phyloP scores from a whole-genome alignment of 2,329 filamentous ascomycete species.

The Botrytis fabae region DNA sequence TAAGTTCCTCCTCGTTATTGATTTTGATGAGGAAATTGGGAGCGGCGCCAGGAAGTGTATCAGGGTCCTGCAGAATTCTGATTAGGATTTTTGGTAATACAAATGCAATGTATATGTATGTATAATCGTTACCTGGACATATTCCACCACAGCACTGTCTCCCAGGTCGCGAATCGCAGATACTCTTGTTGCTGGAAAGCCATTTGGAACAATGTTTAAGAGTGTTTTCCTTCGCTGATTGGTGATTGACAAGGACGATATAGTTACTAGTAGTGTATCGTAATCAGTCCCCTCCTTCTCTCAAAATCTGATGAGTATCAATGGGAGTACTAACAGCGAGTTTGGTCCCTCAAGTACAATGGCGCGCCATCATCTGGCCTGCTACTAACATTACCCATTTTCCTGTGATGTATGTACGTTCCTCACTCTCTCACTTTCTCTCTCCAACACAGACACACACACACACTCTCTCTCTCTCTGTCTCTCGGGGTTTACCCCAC shows the following conservation, averaged over 20 bases:
- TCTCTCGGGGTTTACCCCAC: slow-evolving; percentile 36
- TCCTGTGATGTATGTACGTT: slow-evolving; percentile 38
- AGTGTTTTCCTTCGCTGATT: slow-evolving; percentile 77
- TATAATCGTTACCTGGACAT: slow-evolving; percentile 70
- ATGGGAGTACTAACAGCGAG: slow-evolving; percentile 66
- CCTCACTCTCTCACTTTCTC: background rate
- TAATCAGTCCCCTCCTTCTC: slow-evolving; percentile 23
- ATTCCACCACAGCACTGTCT: slow-evolving; percentile 80
- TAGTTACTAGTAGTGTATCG: slow-evolving; percentile 63
- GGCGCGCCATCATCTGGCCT: slow-evolving; percentile 78
- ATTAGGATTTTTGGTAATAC: slow-evolving; percentile 27
- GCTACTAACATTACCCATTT: slow-evolving; percentile 92
- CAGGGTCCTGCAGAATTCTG: slow-evolving; percentile 66
- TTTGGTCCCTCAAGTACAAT: slow-evolving; percentile 88
- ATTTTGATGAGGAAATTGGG: slow-evolving; percentile 85
- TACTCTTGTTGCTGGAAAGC: slow-evolving; percentile 80
- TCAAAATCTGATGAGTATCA: slow-evolving; percentile 1
- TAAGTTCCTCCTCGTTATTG: slow-evolving; percentile 85
- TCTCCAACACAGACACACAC: background rate
- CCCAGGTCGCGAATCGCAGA: slow-evolving; percentile 68
- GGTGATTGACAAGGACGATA: slow-evolving; percentile 79
- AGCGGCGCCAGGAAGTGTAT: slow-evolving; percentile 51
- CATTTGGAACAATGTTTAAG: slow-evolving; percentile 78
- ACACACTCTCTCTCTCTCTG: background rate
- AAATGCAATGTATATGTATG: slow-evolving; percentile 26